Base-by-base conservation (phyloP, 1,284 basidiomycete genomes). In the Trametes hirsuta region DNA sequence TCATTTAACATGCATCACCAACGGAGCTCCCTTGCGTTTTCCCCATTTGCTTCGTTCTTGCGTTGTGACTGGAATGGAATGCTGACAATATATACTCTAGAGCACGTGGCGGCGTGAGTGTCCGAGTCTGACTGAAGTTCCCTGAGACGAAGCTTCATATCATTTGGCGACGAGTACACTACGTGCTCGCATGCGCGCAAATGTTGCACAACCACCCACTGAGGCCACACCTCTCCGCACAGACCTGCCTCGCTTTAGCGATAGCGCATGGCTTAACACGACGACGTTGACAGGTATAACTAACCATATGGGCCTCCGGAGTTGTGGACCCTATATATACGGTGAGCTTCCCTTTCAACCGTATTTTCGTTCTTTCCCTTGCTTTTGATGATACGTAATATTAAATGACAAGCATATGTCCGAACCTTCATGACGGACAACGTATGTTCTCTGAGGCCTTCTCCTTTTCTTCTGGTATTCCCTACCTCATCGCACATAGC, bases 1-100 rank as follows among this genome's bases (percentile, higher is more conserved):
- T 88, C 87, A 80, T 46, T 24, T 73, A 85, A 87, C 87, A 88
- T 89, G 87, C 87, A 89, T 88, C 86, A 89, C 87, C 87, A 88
- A 84, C 87, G 85, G 87, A 89, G 72, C 73, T 14, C 58, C 67
- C 47, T 53, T 37, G 34, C 35, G 61, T 64, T 64, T 49, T 49
- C n/a, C 14, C 21, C 41, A 10, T 21, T 45, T 52, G 39, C 41
- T 37, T 12, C 8, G 52, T 18, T 30, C 39, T 15, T 24, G 4
- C 34, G 30, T 15, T 10, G n/a, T 11, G 25, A 25, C 12, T 39
- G 25, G 12, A 40, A 21, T 40, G 8, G 18, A 18, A 15, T 51
- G 56, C 52, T 54, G 52, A 53, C 40, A 5, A n/a, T 8, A 6
- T 24, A 21, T 44, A 21, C 45, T 11, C 2, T 22, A 21, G 12